A percentile compares a stretch with the other conserved stretches of the same genome.
Evolutionary conservation across 1,284 basidiomycete genomes (phyloP).

Genomic region (Fomitopsis betulina): DNA sequence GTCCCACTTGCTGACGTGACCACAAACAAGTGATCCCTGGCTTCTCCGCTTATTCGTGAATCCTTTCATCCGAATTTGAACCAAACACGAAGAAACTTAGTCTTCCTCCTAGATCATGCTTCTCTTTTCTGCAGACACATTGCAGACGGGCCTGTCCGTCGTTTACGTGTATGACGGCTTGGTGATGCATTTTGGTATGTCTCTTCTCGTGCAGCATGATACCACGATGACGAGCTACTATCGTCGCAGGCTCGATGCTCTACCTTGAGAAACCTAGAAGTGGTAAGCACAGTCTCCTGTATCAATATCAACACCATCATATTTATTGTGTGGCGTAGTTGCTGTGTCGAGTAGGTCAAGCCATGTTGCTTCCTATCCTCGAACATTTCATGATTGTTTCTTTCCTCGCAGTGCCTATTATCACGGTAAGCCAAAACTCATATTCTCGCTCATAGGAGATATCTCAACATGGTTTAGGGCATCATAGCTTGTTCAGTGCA

Average conservation of each 20-base stretch:
- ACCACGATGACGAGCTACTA: background rate
- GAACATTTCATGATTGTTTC: background rate
- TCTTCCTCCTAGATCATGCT: background rate
- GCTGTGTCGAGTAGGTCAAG: background rate
- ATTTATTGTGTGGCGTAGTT: background rate
- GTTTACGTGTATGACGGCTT: background rate
- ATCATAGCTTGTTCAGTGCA: slow-evolving; percentile 1
- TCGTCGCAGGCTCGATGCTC: background rate
- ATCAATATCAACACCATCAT: no score
- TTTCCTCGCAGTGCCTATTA: background rate
- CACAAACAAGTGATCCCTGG: background rate
- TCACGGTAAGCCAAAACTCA: background rate
- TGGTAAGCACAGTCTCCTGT: background rate
- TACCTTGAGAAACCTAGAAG: background rate
- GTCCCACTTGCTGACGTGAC: background rate
- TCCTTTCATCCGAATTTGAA: background rate
- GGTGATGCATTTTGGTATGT: slow-evolving; percentile 1
- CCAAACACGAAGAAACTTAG: background rate
- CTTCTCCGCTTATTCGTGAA: background rate
- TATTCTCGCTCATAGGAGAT: background rate
- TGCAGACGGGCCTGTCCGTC: background rate
- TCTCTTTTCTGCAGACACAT: background rate
- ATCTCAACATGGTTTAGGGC: background rate
- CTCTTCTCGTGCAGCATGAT: background rate
- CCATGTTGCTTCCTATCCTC: no score